Base-by-base conservation (phyloP, 768 basidiomycete genomes). In the Macrolepiota dolichaula region DNA sequence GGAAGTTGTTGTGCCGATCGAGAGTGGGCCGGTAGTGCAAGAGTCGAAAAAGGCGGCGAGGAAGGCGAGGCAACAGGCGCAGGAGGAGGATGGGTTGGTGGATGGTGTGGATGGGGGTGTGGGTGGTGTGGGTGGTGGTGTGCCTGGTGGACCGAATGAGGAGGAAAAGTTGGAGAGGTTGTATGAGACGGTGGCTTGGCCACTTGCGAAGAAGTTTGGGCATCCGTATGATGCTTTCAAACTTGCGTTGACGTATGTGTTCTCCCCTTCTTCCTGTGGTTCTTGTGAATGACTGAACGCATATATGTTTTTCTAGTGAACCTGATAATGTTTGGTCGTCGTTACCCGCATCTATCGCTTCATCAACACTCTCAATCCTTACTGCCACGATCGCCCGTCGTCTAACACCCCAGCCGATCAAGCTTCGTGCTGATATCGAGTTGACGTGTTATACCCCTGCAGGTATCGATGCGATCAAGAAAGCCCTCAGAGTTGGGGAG, bases 221-320 rank as follows among this genome's bases (percentile, higher is more conserved):
- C 96, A 98, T 73, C 85, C 96, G 0, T 96, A 97, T 73, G 97
- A 98, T 72, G 96, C 96, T 0, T 99, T 98, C 82, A 98, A 98
- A 73, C 82, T 97, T 49, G 87, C 93, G n/a, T 79, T 98, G 57
- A 91, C 91, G 96, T 96, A 68, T 62, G 92, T 78, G 50, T 44
- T 47, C 53, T 27, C 12, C 11, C 3, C 25, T 32, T 35, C 11
- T 37, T 55, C 52, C 7, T 25, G 11, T 22, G 22, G 10, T n/a
- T n/a, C n/a, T n/a, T n/a, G n/a, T n/a, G n/a, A n/a, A n/a, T n/a
- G n/a, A n/a, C n/a, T n/a, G n/a, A n/a, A n/a, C n/a, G n/a, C n/a
- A n/a, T n/a, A 64, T 50, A 64, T 35, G 7, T 32, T 7, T 32
- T n/a, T 57, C 3, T 63, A 79, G 79, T 27, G 79, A 78, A 66